These are phyloP conservation scores for Tricholoma saponaceum DNA, from an alignment of 768 basidiomycete species.

Conservation along the genomic window DNA sequence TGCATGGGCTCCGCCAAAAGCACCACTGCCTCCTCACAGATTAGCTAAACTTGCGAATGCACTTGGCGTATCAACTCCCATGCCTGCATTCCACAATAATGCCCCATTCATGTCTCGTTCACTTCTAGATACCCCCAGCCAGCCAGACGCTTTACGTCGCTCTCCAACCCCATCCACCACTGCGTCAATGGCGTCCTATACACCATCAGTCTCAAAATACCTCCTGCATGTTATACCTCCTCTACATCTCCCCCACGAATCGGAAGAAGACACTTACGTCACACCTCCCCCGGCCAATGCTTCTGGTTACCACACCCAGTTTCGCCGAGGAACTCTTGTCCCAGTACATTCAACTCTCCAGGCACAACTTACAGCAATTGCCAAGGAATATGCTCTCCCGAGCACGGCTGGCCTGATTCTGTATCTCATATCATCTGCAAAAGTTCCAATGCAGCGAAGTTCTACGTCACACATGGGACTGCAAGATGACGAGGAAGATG, in stretches of 20 bases:
- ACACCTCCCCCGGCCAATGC: slow-evolving; percentile 51
- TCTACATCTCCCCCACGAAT: slow-evolving; percentile 61
- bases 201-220: slow-evolving; percentile 55
- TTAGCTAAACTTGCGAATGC: slow-evolving; percentile 85
- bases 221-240: slow-evolving; percentile 86
- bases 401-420: slow-evolving; percentile 79
- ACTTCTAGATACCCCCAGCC: slow-evolving; percentile 27
- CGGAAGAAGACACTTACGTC: slow-evolving; percentile 42
- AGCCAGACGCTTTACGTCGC: slow-evolving; percentile 37
- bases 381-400: slow-evolving; percentile 90
- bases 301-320: slow-evolving; percentile 76
- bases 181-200: slow-evolving; percentile 30
- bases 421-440: slow-evolving; percentile 57
- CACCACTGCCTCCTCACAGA: slow-evolving; percentile 71
- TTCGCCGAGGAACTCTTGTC: slow-evolving; percentile 81
- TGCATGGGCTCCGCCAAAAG: slow-evolving; percentile 62
- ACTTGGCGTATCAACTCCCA: slow-evolving; percentile 72
- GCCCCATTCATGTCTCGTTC: slow-evolving; percentile 30
- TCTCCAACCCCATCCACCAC: slow-evolving; percentile 50
- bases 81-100: slow-evolving; percentile 45
- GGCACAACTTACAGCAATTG: slow-evolving; percentile 81
- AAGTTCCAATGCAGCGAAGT: slow-evolving; percentile 12
- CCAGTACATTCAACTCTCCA: slow-evolving; percentile 82
- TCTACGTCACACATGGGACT: slow-evolving; percentile 5
- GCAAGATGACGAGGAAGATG: slow-evolving; percentile 33